Base-by-base conservation (phyloP, 768 basidiomycete species). In the Suillus weaverae region DNA sequence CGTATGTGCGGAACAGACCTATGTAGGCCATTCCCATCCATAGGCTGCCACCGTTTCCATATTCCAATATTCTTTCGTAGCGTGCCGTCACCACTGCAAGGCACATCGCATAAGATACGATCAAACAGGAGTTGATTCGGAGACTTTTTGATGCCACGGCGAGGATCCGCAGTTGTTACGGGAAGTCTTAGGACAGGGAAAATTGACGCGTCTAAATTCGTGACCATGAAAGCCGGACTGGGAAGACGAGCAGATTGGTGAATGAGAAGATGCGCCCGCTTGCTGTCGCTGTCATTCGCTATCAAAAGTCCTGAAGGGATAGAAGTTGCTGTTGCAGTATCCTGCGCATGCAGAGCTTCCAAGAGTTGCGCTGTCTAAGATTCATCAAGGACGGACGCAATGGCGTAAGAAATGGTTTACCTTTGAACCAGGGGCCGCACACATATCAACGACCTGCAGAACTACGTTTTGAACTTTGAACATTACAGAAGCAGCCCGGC, bases 351-450 rank as follows among this genome's bases (percentile, higher is more conserved):
- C 2, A 99, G 82, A 1, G 95, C 93, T 81, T 99, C 97, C 57
- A 99, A 87, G 53, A 99, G 84, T 80, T 99, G 97, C 10, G 95
- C 94, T 9, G 97, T 97, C 91, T 94, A 71, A 38, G 43, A 39
- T 55, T 11, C 13, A 60, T 55, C 63, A 36, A 64, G 46, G n/a
- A 56, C 26, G 60, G 18, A 51, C 57, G 2, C 26, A 16, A 8
- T 51, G 26, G 18, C 11, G 41, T 16, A 43, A 30, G 54, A 4
- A 60, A 39, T 39, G 38, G 33, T 73, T 38, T 68, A 92, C 93
- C 81, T 99, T 99, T 30, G 95, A 97, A 6, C 97, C 97, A 0
- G 97, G 97, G 2, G 97, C 97, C 20, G 97, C 97, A 73, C 97
- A 99, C 93, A 97, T 95, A 76, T 99, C 97, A 70, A 99, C 88